Percentiles rank a stretch among this genome's conserved stretches.
These are phyloP conservation scores for Nakazawaea sp. DNA, from an alignment of 805 yeast genomes.

Conservation along the genomic window DNA sequence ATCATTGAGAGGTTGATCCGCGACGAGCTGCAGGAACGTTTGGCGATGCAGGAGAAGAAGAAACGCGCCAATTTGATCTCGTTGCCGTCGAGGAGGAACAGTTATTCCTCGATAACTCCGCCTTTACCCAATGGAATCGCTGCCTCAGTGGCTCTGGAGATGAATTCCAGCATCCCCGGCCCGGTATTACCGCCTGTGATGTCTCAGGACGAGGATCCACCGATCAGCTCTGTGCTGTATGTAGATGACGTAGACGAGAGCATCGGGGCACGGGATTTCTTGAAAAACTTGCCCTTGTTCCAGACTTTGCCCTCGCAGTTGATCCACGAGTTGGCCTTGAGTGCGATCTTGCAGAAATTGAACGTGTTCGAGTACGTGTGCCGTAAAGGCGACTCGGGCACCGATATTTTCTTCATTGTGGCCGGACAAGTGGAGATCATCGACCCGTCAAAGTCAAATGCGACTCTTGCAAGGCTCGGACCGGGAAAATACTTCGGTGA, in stretches of 20 bases:
- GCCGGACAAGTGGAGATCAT: slow-evolving; percentile 69
- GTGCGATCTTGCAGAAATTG: slow-evolving; percentile 48
- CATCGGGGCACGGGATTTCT: slow-evolving; percentile 41
- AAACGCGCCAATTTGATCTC: slow-evolving; percentile 33
- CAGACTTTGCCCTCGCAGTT: slow-evolving; percentile 48
- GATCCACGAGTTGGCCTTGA: slow-evolving; percentile 57
- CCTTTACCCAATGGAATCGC: slow-evolving; percentile 11
- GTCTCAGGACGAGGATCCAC: not conserved
- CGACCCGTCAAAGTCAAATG: slow-evolving; percentile 30
- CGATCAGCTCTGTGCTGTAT: not conserved
- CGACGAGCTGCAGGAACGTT: slow-evolving; percentile 74
- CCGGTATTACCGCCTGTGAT: slow-evolving; percentile 30
- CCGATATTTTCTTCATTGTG: slow-evolving; percentile 61
- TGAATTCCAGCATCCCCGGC: slow-evolving; percentile 29
- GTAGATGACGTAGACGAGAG: slow-evolving; percentile 42
- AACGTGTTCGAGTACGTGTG: slow-evolving; percentile 56
- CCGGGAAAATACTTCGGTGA: slow-evolving; percentile 71
- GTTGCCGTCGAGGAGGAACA: slow-evolving; percentile 14
- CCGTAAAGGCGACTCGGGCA: slow-evolving; percentile 50
- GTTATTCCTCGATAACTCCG: slow-evolving; percentile 3
- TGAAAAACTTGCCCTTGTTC: slow-evolving; percentile 54
- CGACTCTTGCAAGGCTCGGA: slow-evolving; percentile 49
- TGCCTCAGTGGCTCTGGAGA: slow-evolving; percentile 24
- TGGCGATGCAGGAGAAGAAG: slow-evolving; percentile 64
- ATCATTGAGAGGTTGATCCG: slow-evolving; percentile 59